phyloP scores from a whole-genome alignment of 345 rosid species.

The Eutrema heterophyllum region DNA sequence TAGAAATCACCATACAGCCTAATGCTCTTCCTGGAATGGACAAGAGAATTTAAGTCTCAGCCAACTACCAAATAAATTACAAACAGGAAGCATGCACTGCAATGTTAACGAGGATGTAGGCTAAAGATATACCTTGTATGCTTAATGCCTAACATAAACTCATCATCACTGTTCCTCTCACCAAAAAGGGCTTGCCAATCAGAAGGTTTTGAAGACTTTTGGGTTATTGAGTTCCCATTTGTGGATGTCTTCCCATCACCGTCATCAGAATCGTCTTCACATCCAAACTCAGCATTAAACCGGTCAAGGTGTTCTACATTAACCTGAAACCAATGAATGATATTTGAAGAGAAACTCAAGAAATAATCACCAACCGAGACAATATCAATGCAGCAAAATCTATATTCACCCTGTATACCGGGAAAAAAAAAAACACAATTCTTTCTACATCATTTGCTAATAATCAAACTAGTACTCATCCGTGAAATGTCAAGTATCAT shows the following conservation, averaged over 20 bases:
- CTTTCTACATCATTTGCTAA: background rate
- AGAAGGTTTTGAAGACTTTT: conserved; percentile 70
- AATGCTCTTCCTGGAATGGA: conserved; percentile 59
- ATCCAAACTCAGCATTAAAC: conserved; percentile 70
- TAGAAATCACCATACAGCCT: conserved; percentile 79
- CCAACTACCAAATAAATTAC: background rate
- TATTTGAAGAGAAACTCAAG: conserved; percentile 5
- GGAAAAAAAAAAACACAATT: background rate
- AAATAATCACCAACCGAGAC: background rate
- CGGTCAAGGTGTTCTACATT: conserved; percentile 78
- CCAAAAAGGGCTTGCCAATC: conserved; percentile 82
- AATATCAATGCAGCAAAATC: conserved; percentile 11
- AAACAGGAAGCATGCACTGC: background rate
- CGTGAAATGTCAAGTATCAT: background rate
- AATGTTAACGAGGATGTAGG: background rate
- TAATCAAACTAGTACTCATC: background rate
- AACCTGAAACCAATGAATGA: conserved; percentile 43
- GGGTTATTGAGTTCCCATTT: conserved; percentile 26
- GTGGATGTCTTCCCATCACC: conserved; percentile 25
- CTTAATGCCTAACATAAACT: conserved; percentile 84
- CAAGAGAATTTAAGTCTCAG: conserved; percentile 10
- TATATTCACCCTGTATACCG: background rate
- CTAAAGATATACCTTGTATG: conserved; percentile 61
- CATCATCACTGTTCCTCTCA: conserved; percentile 57
- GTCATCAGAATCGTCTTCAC: conserved; percentile 46